A percentile compares a stretch with the other conserved stretches of the same genome.
Evolutionary conservation across 768 basidiomycete genomes (phyloP).

Genomic region (Mycena capillaripes): DNA sequence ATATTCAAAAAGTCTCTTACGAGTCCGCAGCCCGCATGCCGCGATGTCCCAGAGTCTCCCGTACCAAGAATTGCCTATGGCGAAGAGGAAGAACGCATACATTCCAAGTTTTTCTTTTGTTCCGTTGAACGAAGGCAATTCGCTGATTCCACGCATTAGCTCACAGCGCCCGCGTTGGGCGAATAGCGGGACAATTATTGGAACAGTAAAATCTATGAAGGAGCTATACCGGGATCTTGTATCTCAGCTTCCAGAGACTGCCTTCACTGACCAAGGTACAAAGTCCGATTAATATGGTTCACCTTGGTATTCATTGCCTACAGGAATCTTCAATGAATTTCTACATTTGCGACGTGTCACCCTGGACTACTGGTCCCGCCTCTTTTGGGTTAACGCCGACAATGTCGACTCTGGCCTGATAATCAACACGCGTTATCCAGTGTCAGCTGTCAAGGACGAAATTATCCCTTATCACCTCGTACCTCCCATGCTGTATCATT

Average conservation of each 20-base stretch:
- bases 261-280: conserved; percentile 24
- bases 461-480: conserved; percentile 25
- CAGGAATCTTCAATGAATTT: conserved; percentile 33
- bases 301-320: neutral
- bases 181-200: conserved; percentile 31
- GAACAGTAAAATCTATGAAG: conserved; percentile 27
- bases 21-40: conserved; percentile 27
- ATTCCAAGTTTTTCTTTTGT: neutral
- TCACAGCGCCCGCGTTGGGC: conserved; percentile 26
- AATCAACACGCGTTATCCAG: conserved; percentile 23
- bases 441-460: conserved; percentile 20
- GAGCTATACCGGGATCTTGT: conserved; percentile 22
- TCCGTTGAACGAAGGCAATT: neutral
- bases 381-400: conserved; percentile 28
- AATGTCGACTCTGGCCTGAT: conserved; percentile 17
- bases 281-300: neutral
- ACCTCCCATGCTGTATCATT: conserved; percentile 26
- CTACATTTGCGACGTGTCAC: conserved; percentile 22
- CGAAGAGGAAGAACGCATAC: neutral
- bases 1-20: neutral
- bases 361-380: conserved; percentile 31
- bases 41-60: conserved; percentile 29
- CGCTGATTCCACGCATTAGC: neutral
- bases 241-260: neutral
- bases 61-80: conserved; percentile 23